Base-by-base conservation (phyloP, 352 stramenopile species). In the Blastocystis sp. region DNA sequence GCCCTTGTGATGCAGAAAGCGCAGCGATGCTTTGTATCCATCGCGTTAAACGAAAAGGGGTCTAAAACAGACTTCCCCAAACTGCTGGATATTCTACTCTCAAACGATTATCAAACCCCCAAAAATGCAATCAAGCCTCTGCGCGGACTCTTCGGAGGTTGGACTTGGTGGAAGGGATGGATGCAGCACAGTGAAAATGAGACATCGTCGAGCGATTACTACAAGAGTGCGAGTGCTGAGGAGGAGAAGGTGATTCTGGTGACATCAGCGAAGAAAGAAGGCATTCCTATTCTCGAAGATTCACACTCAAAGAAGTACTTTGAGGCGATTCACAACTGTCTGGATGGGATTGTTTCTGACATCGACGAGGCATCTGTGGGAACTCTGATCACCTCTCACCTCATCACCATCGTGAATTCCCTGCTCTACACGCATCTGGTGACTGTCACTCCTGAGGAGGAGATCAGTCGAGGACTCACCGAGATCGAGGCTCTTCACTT, bases 381-480 rank as follows among this genome's bases (percentile, higher is more conserved):
- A 9, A 20, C 73, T 8, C 30, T 39, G 20, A 66, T 85, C 26
- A 26, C 73, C 5, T 39, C 73, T 4, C 73, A 85, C 20, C 50
- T 85, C 13, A 50, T 85, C 8, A 85, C 73, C 3, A 85, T 85
- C 56, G 73, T 85, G 4, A 50, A 85, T 13, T 41, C 73, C 3
- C 73, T 85, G 26, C 73, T 85, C 24, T 85, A 85, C 39, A 85
- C 73, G 11, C 73, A 85, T 45, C 26, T 47, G 4, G 73, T 85
- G 13, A 41, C 9, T 8, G 73, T 85, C 1, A 24, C 68, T 30
- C 5, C 73, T 20, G 53, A 85, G 55, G 26, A 20, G 16, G 47
- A 68, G 2, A 30, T 85, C 13, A 13, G 41, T 3, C 53, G 68
- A n/a, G 73, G n/a, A 2, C 16, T 85, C 20, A 34, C 73, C 2